Evolutionary conservation across 208 protist genomes (phyloP).

Genomic region (Wallacemonas sp.): DNA sequence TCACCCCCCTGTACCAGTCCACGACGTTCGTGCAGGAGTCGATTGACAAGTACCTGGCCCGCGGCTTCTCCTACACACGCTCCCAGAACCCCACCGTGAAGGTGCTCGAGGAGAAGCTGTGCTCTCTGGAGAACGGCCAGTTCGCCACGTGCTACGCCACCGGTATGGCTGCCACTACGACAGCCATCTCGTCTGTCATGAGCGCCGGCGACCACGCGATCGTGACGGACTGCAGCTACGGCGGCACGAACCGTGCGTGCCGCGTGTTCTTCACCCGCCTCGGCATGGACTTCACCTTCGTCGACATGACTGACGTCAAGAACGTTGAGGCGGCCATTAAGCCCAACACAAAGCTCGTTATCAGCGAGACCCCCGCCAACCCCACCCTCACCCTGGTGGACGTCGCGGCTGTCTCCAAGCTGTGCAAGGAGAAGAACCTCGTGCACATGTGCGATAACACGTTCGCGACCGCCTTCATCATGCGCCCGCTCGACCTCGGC

Average conservation of each 20-base stretch:
- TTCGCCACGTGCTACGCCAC: constrained; percentile 85
- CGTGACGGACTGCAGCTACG: constrained; percentile 95
- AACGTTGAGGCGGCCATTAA: constrained; percentile 81
- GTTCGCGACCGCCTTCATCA: constrained; percentile 96
- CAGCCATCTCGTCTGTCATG: constrained; percentile 91
- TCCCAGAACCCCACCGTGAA: constrained; percentile 94
- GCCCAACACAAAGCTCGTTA: constrained; percentile 93
- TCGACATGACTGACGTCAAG: constrained; percentile 91
- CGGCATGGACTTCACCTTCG: constrained; percentile 93
- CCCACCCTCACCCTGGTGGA: constrained; percentile 94
- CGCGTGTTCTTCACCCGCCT: constrained; percentile 85
- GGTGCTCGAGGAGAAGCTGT: constrained; percentile 90
- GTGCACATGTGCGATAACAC: constrained; percentile 96
- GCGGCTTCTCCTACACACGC: constrained; percentile 93
- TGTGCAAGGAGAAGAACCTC: constrained; percentile 79
- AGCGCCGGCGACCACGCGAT: constrained; percentile 90
- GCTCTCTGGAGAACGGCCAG: constrained; percentile 89
- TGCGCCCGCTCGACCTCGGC: constrained; percentile 93
- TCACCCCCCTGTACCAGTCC: constrained; percentile 87
- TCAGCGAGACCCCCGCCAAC: constrained; percentile 96
- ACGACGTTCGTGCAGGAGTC: constrained; percentile 92
- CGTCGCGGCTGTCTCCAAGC: constrained; percentile 79
- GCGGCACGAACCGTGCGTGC: constrained; percentile 93
- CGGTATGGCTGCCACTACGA: constrained; percentile 90
- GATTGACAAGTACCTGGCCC: constrained; percentile 75